Evolutionary conservation across 306 rosid genomes (phyloP), one percentile per base, ranked within the genome.

Genomic region (Castanea sativa): DNA sequence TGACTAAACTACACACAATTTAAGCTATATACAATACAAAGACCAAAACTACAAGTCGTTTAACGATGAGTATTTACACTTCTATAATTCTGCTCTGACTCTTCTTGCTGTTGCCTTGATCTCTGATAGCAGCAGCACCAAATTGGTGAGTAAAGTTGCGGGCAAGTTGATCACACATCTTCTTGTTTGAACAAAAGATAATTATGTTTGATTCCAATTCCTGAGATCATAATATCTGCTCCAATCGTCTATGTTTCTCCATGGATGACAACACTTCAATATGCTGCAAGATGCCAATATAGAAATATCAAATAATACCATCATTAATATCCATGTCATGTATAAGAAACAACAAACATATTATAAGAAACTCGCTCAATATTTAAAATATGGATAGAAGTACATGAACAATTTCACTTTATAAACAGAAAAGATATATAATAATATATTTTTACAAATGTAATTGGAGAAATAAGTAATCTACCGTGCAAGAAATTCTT

Each of bases 101-200:
- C 45, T 41, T 41, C 45, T 41, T 41, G 45, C 0, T 41, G 1
- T 41, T 41, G 3, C 45, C 45, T 41, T 41, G 45, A 41, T 41
- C 2, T 41, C 45, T 41, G 12, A 41, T 41, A 41, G 45, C 45
- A 41, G 0, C 89, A 78, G 93, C 98, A 72, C 99, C 98, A 83
- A 93, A 96, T 79, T 93, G 91, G 70, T 93, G 94, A 2, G 94
- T 76, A 55, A 96, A 93, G 85, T 93, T 96, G 27, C 93, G 93
- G 73, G 94, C 83, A 76, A 96, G 97, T 78, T 93, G 99, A 87
- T 93, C 99, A 73, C 99, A 96, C 99, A 96, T 96, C 87, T 93
- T 96, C 89, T 93, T 93, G 29, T 98, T 96, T 71, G 99, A 96
- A 80, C 99, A 96, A 76, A 96, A 93, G 57, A 96, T 80, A 35